A percentile compares a stretch with the other conserved stretches of the same genome.
Evolutionary conservation across 1,284 basidiomycete genomes (phyloP).

Genomic region (Ustilago hordei): DNA sequence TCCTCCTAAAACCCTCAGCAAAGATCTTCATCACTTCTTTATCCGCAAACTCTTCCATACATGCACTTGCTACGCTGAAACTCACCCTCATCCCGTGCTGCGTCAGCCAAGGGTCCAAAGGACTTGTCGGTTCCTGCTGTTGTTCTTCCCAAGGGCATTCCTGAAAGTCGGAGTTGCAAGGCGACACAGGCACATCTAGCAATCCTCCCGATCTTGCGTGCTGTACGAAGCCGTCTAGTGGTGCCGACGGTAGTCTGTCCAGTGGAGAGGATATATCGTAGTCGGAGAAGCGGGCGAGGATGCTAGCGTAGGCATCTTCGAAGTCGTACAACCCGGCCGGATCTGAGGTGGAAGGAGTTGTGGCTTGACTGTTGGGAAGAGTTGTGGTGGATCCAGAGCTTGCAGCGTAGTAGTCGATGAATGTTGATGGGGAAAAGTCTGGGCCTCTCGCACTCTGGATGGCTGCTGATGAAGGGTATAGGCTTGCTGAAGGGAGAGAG

Average conservation of each 20-base stretch:
- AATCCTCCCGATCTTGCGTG: slow-evolving; percentile 2
- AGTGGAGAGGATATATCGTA: slow-evolving; percentile 2
- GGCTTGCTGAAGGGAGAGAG: slow-evolving; percentile 6
- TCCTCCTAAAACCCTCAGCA: slow-evolving; percentile 24
- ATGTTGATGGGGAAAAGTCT: slow-evolving; percentile 15
- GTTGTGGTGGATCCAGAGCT: slow-evolving; percentile 1
- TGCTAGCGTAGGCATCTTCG: slow-evolving; percentile 33
- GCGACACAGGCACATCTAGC: slow-evolving; percentile 41
- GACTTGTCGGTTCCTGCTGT: slow-evolving; percentile 18
- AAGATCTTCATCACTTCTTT: slow-evolving; percentile 31
- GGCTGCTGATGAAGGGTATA: background rate
- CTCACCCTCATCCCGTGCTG: background rate
- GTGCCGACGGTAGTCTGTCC: background rate
- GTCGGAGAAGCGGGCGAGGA: slow-evolving; percentile 23
- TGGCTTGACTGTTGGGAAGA: background rate
- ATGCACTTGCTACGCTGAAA: background rate
- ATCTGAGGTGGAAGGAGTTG: background rate
- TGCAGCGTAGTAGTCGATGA: slow-evolving; percentile 31
- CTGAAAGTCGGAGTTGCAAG: slow-evolving; percentile 23
- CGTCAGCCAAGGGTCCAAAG: slow-evolving; percentile 34
- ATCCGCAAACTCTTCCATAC: slow-evolving; percentile 7
- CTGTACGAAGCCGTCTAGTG: slow-evolving; percentile 1
- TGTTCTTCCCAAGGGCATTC: background rate
- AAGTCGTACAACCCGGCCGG: slow-evolving; percentile 14
- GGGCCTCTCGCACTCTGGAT: background rate